Evolutionary conservation across 169 alveolate genomes (phyloP).

Genomic region (Plasmodium inui): DNA sequence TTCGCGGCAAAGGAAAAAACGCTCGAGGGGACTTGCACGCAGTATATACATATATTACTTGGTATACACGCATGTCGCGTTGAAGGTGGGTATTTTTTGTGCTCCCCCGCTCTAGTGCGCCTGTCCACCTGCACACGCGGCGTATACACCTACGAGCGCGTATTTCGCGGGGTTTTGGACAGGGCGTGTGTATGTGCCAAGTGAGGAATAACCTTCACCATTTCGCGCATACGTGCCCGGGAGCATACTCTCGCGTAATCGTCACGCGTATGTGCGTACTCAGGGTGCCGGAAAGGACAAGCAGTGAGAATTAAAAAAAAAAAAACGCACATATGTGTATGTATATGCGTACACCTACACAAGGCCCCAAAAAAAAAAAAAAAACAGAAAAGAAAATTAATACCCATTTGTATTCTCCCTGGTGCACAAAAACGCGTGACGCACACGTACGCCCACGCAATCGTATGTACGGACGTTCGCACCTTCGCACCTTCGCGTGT

Average conservation of each 20-base stretch:
- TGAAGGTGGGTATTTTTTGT: background rate
- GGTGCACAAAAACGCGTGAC: slow-evolving; percentile 49
- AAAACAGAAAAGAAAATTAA: background rate
- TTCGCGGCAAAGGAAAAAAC: background rate
- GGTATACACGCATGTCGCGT: background rate
- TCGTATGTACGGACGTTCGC: background rate
- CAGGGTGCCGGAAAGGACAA: background rate
- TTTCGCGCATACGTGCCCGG: background rate
- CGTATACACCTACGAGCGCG: background rate
- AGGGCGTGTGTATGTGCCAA: background rate
- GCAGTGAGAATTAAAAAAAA: slow-evolving; percentile 53
- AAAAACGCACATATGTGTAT: background rate
- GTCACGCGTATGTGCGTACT: background rate
- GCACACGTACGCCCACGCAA: background rate
- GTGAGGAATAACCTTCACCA: background rate
- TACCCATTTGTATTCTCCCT: background rate
- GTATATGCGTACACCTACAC: background rate
- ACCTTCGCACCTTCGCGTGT: background rate
- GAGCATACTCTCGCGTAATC: background rate
- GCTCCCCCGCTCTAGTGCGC: background rate
- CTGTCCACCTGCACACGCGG: background rate
- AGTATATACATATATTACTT: slow-evolving; percentile 9
- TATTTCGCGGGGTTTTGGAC: slow-evolving; percentile 4
- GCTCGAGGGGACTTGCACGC: background rate
- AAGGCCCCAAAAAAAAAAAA: background rate